Conservation (phyloP, 177 flowering plant species). For the Vitis hybrid region DNA sequence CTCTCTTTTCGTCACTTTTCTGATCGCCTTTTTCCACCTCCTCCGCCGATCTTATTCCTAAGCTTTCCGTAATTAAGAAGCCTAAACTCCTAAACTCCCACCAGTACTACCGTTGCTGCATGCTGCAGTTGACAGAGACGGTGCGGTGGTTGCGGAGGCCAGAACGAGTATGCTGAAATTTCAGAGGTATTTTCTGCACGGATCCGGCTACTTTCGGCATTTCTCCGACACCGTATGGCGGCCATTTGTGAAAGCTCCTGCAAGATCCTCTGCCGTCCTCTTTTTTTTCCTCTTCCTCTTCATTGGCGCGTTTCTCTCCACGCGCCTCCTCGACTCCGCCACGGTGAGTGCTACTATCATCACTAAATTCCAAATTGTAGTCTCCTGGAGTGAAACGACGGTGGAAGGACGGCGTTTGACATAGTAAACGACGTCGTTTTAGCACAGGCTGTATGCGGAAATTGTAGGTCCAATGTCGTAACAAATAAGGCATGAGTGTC, state of each 20-base stretch:
- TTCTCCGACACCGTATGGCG: conserved; percentile 27
- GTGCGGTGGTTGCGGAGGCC: too few species aligned
- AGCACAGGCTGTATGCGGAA: too few species aligned
- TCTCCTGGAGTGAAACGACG: neutral
- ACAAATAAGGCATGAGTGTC: too few species aligned
- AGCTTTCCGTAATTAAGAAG: too few species aligned
- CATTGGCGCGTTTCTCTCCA: conserved; percentile 40
- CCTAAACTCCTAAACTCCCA: too few species aligned
- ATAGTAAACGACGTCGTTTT: neutral
- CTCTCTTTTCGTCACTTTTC: too few species aligned
- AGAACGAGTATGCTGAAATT: conserved; percentile 1
- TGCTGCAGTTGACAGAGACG: too few species aligned
- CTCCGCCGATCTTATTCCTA: too few species aligned
- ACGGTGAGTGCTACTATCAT: conserved; percentile 20
- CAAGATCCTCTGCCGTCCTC: conserved; percentile 24
- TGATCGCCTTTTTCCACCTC: too few species aligned
- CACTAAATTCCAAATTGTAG: neutral
- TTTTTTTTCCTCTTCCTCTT: conserved; percentile 28
- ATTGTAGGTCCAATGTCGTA: too few species aligned
- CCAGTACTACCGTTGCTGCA: too few species aligned
- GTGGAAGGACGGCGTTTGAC: neutral
- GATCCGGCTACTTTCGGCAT: conserved; percentile 6
- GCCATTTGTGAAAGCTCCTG: conserved; percentile 20
- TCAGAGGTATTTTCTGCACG: neutral
- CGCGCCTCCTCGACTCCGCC: conserved; percentile 38